Conservation (phyloP, 768 basidiomycete species). For the Tulasnella sp. region DNA sequence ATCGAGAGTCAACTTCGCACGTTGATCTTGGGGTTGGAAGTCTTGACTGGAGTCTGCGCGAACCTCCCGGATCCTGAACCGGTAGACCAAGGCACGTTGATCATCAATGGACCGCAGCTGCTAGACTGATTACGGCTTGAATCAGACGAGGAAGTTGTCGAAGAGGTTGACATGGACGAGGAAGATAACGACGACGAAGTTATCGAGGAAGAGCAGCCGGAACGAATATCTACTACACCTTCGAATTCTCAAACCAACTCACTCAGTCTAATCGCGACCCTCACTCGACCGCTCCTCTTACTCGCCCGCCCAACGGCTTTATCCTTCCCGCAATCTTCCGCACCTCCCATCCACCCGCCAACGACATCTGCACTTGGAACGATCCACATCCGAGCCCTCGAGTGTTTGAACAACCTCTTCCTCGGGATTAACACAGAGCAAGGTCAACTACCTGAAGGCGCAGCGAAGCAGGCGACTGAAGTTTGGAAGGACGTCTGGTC, state of each 20-base stretch:
- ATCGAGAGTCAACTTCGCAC: slow-evolving; percentile 70
- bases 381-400: slow-evolving; percentile 79
- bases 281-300: slow-evolving; percentile 64
- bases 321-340: slow-evolving; percentile 68
- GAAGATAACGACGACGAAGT: slow-evolving; percentile 43
- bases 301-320: slow-evolving; percentile 72
- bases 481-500: slow-evolving; percentile 28
- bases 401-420: slow-evolving; percentile 88
- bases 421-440: slow-evolving; percentile 45
- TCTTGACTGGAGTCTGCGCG: slow-evolving; percentile 83
- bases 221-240: slow-evolving; percentile 37
- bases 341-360: slow-evolving; percentile 77
- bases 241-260: slow-evolving; percentile 27
- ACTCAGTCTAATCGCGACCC: slow-evolving; percentile 50
- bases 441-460: slow-evolving; percentile 43
- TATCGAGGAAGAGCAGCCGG: slow-evolving; percentile 36
- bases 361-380: slow-evolving; percentile 81
- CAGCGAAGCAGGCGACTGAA: slow-evolving; percentile 51
- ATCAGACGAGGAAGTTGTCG: slow-evolving; percentile 36
- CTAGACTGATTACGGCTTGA: slow-evolving; percentile 24
- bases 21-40: slow-evolving; percentile 78
- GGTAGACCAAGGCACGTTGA: slow-evolving; percentile 34
- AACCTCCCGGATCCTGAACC: slow-evolving; percentile 74
- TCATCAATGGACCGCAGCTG: slow-evolving; percentile 31
- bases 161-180: slow-evolving; percentile 37